phyloP scores from a whole-genome alignment of 106 monocot genomes.

The Acorus gramineus region DNA sequence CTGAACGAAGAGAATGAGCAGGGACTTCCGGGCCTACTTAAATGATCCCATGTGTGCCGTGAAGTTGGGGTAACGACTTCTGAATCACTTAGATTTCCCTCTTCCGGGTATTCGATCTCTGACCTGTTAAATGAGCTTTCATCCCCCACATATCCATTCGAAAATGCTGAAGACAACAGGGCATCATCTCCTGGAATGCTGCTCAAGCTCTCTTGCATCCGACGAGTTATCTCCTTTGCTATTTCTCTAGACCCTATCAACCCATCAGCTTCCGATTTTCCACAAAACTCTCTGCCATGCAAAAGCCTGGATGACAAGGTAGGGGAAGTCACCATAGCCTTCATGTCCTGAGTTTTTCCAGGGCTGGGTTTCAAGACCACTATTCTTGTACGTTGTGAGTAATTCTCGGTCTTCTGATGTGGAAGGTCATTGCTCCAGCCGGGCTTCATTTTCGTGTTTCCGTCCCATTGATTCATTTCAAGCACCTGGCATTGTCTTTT shows the following conservation, averaged over 20 bases:
- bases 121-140: conserved; percentile 41
- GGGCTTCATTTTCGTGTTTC: neutral
- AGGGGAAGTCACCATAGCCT: neutral
- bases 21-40: conserved; percentile 25
- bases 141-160: conserved; percentile 44
- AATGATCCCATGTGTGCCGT: conserved; percentile 27
- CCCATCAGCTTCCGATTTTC: conserved; percentile 7
- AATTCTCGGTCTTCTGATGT: conserved; percentile 17
- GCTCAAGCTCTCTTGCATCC: conserved; percentile 18
- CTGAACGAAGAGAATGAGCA: conserved; percentile 25
- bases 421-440: neutral
- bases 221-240: conserved; percentile 28
- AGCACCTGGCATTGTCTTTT: neutral
- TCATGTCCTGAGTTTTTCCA: conserved; percentile 20
- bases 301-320: conserved; percentile 3
- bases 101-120: conserved; percentile 23
- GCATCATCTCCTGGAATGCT: conserved; percentile 19
- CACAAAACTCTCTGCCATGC: conserved; percentile 7
- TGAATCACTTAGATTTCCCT: conserved; percentile 26
- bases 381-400: conserved; percentile 38
- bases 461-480: neutral
- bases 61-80: conserved; percentile 28
- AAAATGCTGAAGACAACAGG: conserved; percentile 31
- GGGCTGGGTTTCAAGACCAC: conserved; percentile 59
- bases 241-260: conserved; percentile 19